Evolutionary conservation across 352 stramenopile genomes (phyloP).

Genomic region (Phytophthora fragariaefolia): DNA sequence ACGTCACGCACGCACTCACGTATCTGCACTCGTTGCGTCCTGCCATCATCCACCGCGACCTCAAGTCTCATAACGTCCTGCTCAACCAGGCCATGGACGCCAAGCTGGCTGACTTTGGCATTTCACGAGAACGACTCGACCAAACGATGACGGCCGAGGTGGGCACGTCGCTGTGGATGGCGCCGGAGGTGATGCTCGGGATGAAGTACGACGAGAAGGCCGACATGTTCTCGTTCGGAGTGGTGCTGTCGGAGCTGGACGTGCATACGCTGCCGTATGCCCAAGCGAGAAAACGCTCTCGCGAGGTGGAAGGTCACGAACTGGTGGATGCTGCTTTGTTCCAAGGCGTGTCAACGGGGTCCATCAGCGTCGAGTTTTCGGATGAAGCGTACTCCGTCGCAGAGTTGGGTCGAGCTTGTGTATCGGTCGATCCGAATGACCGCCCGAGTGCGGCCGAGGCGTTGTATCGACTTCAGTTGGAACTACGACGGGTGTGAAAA

Average conservation of each 20-base stretch:
- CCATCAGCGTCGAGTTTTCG: slow-evolving; percentile 33
- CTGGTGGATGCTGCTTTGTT: slow-evolving; percentile 25
- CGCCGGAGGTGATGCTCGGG: background rate
- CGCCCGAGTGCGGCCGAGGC: slow-evolving; percentile 26
- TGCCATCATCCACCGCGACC: background rate
- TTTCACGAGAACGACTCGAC: background rate
- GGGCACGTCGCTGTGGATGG: background rate
- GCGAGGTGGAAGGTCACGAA: background rate
- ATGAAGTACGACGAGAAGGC: background rate
- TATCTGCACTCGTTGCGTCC: background rate
- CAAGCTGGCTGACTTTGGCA: background rate
- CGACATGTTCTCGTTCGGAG: background rate
- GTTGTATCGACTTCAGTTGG: slow-evolving; percentile 12
- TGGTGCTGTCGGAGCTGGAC: background rate
- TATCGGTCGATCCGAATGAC: slow-evolving; percentile 14
- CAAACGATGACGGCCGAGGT: background rate
- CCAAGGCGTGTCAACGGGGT: slow-evolving; percentile 31
- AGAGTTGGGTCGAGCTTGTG: slow-evolving; percentile 23
- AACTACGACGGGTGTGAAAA: background rate
- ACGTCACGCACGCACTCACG: background rate
- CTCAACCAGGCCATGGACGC: background rate
- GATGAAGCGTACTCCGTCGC: slow-evolving; percentile 8
- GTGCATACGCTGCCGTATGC: background rate
- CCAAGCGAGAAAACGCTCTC: background rate
- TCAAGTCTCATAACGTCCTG: background rate